Base-by-base conservation (phyloP, 2,329 filamentous ascomycete genomes). In the Ophiocordyceps robertsii region DNA sequence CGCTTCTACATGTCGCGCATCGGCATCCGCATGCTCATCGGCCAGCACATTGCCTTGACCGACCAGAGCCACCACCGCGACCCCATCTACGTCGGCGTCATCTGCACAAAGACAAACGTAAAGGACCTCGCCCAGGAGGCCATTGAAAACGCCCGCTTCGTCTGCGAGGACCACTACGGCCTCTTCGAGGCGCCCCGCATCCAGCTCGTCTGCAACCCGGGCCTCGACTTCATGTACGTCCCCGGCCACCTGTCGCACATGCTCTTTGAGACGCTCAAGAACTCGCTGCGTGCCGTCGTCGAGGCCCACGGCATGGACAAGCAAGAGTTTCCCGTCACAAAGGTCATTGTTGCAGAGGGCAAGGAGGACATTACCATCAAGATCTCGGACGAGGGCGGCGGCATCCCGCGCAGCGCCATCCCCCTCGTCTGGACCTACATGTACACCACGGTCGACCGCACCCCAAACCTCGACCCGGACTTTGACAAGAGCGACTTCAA, bases 351-450 rank as follows among this genome's bases (percentile, higher is more conserved):
- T 29, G 92, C 92, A 29, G 90, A 98, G 64, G 92, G 92, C 45
- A 90, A 92, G 60, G 92, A 98, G 65, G 92, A 98, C 57, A 98
- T 98, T 55, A 98, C 92, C 6, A 95, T 98, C 69, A 98, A 98
- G 67, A 84, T 98, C 53, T 86, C 84, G 5, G 92, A 98, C 60
- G 92, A 98, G 65, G 92, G 92, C 45, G 92, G 92, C 49, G 92
- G 92, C 47, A 96, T 98, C 42, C 88, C 92, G 0, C 73, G 92
- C 55, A 93, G 84, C 54, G 78, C 87, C 41, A 96, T 98, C 49
- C 92, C 92, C 6, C 73, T 98, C 13, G 92, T 96, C n/a, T 98
- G 92, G 92, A 98, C 92, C 12, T 98, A 98, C 63, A 98, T 96
- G 92, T 98, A 98, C 63, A 98, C 92, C 31, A 98, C 92, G 2